Conservation (phyloP, 2,329 filamentous ascomycete genomes). For the Penicillium hordei region DNA sequence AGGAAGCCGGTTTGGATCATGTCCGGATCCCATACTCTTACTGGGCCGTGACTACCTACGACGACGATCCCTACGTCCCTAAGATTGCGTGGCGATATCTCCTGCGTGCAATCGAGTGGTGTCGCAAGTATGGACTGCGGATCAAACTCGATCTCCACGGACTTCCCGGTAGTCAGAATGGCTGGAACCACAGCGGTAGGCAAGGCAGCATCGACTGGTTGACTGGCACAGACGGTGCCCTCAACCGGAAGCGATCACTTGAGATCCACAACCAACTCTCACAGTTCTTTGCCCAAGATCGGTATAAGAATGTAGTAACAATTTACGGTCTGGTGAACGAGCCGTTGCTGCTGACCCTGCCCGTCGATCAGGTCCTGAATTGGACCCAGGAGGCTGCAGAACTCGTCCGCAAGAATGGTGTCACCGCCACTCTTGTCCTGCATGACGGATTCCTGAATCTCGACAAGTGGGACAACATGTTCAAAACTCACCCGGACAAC, state of each 20-base stretch:
- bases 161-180: conserved; percentile 91
- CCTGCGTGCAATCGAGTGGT: conserved; percentile 88
- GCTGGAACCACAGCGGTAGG: conserved; percentile 93
- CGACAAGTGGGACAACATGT: conserved; percentile 81
- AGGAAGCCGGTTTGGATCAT: conserved; percentile 86
- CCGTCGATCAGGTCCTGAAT: conserved; percentile 64
- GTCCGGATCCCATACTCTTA: conserved; percentile 95
- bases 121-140: conserved; percentile 84
- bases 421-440: conserved; percentile 73
- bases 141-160: conserved; percentile 92
- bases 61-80: conserved; percentile 81
- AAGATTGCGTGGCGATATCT: conserved; percentile 92
- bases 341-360: conserved; percentile 76
- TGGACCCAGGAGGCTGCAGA: conserved; percentile 78
- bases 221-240: conserved; percentile 78
- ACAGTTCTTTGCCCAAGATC: conserved; percentile 87
- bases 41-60: conserved; percentile 86
- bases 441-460: conserved; percentile 95
- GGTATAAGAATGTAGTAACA: conserved; percentile 86
- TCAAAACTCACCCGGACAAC: conserved; percentile 65
- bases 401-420: conserved; percentile 73
- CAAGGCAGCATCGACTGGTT: conserved; percentile 82
- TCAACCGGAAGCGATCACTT: conserved; percentile 77
- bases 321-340: conserved; percentile 97
- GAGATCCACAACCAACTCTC: conserved; percentile 85